Conservation (phyloP, 2,329 filamentous ascomycete genomes). For the Paecilomyces sp. region DNA sequence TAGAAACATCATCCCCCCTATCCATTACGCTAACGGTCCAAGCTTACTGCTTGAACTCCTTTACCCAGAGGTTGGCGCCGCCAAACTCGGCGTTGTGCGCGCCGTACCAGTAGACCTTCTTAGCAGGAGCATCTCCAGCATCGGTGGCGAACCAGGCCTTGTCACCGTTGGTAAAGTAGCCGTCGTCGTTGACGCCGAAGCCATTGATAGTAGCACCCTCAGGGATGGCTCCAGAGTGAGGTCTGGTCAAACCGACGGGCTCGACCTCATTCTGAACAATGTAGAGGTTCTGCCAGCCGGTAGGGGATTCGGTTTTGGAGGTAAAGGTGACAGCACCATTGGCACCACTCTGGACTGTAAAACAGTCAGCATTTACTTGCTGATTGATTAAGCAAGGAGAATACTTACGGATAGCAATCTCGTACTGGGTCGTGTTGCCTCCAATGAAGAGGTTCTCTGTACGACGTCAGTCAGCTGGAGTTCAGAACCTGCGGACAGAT, state of each 20-base stretch:
- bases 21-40: not conserved
- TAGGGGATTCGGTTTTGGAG: not conserved
- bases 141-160: conserved; percentile 15
- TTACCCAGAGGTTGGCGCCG: not conserved
- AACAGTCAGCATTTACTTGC: not conserved
- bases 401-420: not conserved
- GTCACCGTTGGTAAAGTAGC: conserved; percentile 18
- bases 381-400: not conserved
- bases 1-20: not conserved
- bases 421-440: not conserved
- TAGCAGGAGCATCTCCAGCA: not conserved
- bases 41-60: not conserved
- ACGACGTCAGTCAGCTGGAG: not conserved
- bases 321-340: not conserved
- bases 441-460: not conserved
- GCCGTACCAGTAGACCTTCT: not conserved
- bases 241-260: conserved; percentile 13
- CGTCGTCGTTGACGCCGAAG: conserved; percentile 19
- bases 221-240: conserved; percentile 20
- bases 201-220: conserved; percentile 13
- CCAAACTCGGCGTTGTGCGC: not conserved
- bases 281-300: not conserved
- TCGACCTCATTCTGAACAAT: not conserved
- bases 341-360: not conserved
- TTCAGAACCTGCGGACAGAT: not conserved